Evolutionary conservation across 2,329 filamentous ascomycete genomes (phyloP).

Genomic region (Arthrobotrys musiformis): DNA sequence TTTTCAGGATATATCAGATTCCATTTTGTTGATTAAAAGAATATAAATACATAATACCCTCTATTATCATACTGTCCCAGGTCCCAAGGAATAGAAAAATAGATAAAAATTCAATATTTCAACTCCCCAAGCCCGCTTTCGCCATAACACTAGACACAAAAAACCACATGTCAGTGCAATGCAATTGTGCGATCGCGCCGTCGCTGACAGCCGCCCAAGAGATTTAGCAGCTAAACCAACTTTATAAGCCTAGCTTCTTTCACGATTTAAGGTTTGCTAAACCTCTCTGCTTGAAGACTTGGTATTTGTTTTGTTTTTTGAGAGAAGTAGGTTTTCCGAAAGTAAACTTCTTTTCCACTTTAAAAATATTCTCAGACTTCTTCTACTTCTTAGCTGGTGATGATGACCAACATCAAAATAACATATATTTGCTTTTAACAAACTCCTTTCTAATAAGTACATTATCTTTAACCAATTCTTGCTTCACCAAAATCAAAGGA

Average conservation of each 20-base stretch:
- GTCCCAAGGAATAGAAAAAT: neutral
- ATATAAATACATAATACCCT: neutral
- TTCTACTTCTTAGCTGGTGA: too few species aligned
- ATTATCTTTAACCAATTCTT: constrained; percentile 1
- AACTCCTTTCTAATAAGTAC: neutral
- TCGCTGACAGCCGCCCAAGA: neutral
- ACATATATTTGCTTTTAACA: neutral
- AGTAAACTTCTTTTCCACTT: constrained; percentile 14
- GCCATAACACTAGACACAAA: constrained; percentile 11
- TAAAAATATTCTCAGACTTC: too few species aligned
- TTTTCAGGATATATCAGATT: neutral
- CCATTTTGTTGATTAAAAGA: constrained; percentile 1
- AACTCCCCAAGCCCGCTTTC: constrained; percentile 9
- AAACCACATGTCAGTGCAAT: constrained; percentile 12
- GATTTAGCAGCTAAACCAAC: constrained; percentile 1
- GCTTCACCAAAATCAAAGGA: constrained; percentile 16
- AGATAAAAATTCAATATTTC: constrained; percentile 9
- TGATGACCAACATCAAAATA: too few species aligned
- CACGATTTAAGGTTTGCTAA: constrained; percentile 7
- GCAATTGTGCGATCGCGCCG: constrained; percentile 5
- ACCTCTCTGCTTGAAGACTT: constrained; percentile 5
- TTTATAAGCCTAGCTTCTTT: constrained; percentile 3
- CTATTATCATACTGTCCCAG: neutral
- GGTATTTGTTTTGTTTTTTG: constrained; percentile 2
- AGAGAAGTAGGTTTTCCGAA: constrained; percentile 3